Evolutionary conservation across 805 yeast species (phyloP).

Genomic region (Yarrowia sp.): DNA sequence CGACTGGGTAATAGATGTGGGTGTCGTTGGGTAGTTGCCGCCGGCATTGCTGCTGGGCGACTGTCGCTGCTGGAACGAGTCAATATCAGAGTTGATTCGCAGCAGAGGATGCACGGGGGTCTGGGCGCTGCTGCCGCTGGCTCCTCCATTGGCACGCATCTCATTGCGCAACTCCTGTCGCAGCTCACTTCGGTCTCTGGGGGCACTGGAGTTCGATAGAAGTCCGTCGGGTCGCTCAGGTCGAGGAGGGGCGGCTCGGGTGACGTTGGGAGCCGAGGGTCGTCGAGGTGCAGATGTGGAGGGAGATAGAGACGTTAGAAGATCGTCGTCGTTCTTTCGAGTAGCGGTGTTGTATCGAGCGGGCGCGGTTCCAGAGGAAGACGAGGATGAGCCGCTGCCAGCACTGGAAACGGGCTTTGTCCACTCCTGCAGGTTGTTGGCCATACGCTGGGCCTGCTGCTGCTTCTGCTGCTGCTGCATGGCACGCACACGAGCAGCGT

Average conservation of each 20-base stretch:
- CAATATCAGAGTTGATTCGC: constrained; percentile 11
- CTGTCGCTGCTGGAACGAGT: neutral
- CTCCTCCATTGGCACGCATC: neutral
- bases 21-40: neutral
- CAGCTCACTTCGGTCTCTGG: neutral
- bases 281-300: neutral
- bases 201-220: neutral
- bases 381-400: neutral
- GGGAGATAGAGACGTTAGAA: constrained; percentile 1
- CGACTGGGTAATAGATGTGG: constrained; percentile 18
- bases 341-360: neutral
- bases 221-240: constrained; percentile 21
- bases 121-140: neutral
- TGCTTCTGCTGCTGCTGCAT: constrained; percentile 20
- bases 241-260: constrained; percentile 1
- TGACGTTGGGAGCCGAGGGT: constrained; percentile 1
- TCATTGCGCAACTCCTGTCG: constrained; percentile 9
- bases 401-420: constrained; percentile 11
- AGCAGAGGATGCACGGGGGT: constrained; percentile 2
- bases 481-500: neutral
- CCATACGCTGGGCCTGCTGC: constrained; percentile 7
- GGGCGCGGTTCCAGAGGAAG: neutral
- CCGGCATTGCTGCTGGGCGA: neutral
- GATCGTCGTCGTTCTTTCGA: neutral
- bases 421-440: constrained; percentile 24